These are phyloP conservation scores for Aspergillus heteromorphus DNA, from an alignment of 495 filamentous ascomycete genomes.

Conservation along the genomic window DNA sequence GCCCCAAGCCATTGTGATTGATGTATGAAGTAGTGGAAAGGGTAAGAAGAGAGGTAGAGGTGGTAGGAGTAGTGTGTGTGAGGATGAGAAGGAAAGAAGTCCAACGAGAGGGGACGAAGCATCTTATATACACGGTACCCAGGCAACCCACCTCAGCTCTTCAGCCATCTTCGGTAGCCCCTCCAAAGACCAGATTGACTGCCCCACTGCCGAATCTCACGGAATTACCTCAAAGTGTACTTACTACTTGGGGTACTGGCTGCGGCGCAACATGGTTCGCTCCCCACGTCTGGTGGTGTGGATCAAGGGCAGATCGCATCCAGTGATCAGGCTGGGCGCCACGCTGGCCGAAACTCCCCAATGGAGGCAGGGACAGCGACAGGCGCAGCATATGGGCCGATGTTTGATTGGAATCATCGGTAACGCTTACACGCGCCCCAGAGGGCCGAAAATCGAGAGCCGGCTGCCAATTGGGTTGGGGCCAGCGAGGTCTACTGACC, in stretches of 20 bases:
- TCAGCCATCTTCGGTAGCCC: conserved; percentile 8
- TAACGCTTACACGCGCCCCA: background rate
- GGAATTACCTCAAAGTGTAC: background rate
- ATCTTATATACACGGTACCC: conserved; percentile 2
- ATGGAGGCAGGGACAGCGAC: background rate
- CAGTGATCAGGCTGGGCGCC: conserved; percentile 3
- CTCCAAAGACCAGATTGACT: background rate
- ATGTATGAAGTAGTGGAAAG: conserved; percentile 6
- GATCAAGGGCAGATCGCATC: conserved; percentile 5
- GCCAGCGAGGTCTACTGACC: background rate
- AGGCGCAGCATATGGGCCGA: background rate
- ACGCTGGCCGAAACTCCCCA: conserved; percentile 1
- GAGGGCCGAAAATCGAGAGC: background rate
- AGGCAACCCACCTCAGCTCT: conserved; percentile 1
- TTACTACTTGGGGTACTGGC: background rate
- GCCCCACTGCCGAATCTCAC: conserved; percentile 7
- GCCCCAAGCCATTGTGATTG: conserved; percentile 33
- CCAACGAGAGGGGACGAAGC: background rate
- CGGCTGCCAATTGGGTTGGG: background rate
- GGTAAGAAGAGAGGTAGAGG: conserved; percentile 6
- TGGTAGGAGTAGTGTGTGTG: background rate
- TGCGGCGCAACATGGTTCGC: background rate
- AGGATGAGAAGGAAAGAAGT: background rate
- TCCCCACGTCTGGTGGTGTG: conserved; percentile 1
- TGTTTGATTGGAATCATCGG: background rate